Evolutionary conservation across 1,284 basidiomycete genomes (phyloP).

Genomic region (Boletus mariae): DNA sequence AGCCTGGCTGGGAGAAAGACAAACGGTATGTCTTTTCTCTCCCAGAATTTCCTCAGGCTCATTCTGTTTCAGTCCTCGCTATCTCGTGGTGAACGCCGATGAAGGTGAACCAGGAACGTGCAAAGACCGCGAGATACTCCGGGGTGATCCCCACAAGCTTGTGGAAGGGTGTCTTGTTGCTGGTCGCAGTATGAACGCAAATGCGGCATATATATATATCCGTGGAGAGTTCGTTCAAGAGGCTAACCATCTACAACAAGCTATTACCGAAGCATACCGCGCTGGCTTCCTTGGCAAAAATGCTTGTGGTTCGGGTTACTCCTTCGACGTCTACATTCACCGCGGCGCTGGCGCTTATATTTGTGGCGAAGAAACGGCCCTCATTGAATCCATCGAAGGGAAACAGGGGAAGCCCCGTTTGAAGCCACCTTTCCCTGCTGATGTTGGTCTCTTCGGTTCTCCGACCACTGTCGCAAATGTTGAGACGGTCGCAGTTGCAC

Average conservation of each 20-base stretch:
- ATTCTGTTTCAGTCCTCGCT: slow-evolving; percentile 65
- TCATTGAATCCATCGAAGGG: slow-evolving; percentile 95
- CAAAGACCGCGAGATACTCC: slow-evolving; percentile 98
- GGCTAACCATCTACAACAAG: slow-evolving; percentile 89
- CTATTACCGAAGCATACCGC: slow-evolving; percentile 93
- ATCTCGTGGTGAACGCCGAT: slow-evolving; percentile 97
- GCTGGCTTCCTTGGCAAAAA: slow-evolving; percentile 91
- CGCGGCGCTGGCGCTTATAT: slow-evolving; percentile 98
- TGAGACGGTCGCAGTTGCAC: slow-evolving; percentile 96
- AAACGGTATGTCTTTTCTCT: slow-evolving; percentile 52
- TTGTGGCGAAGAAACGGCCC: slow-evolving; percentile 97
- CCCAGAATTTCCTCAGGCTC: background rate
- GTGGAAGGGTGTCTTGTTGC: slow-evolving; percentile 97
- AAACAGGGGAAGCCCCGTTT: slow-evolving; percentile 98
- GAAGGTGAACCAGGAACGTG: slow-evolving; percentile 99
- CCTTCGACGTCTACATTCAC: slow-evolving; percentile 96
- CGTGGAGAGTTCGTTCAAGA: slow-evolving; percentile 98
- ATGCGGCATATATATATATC: slow-evolving; percentile 97
- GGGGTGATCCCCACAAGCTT: slow-evolving; percentile 97
- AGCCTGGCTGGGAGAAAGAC: slow-evolving; percentile 97
- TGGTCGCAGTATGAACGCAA: slow-evolving; percentile 98
- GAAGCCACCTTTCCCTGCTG: slow-evolving; percentile 99
- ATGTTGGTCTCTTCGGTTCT: slow-evolving; percentile 95
- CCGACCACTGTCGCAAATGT: slow-evolving; percentile 98
- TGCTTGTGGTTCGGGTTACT: slow-evolving; percentile 89